These are phyloP conservation scores for Leptographium flavum DNA, from an alignment of 2,329 filamentous ascomycete genomes.

Conservation along the genomic window DNA sequence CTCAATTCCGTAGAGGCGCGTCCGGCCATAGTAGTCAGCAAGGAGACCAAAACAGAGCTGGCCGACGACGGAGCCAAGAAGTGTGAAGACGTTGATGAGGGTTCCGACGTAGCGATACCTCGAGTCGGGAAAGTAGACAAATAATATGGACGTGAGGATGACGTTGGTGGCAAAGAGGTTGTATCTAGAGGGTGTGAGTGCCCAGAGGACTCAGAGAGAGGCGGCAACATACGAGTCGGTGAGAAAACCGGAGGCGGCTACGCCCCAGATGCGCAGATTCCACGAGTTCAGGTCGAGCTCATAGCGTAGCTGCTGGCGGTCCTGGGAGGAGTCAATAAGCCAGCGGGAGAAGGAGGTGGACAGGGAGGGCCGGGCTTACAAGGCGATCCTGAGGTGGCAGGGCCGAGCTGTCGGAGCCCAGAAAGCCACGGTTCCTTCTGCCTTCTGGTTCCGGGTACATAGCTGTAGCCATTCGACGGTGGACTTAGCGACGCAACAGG, in stretches of 20 bases:
- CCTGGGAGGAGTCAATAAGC: slow-evolving; percentile 17
- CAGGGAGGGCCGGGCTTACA: slow-evolving; percentile 18
- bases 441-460: slow-evolving; percentile 21
- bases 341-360: not conserved
- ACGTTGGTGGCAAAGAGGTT: slow-evolving; percentile 41
- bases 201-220: not conserved
- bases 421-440: slow-evolving; percentile 32
- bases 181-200: slow-evolving; percentile 22
- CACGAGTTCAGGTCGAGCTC: slow-evolving; percentile 39
- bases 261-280: slow-evolving; percentile 39
- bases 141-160: slow-evolving; percentile 36
- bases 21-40: slow-evolving; percentile 39
- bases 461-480: slow-evolving; percentile 6
- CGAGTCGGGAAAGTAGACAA: slow-evolving; percentile 34
- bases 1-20: slow-evolving; percentile 41
- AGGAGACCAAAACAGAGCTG: slow-evolving; percentile 39
- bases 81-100: slow-evolving; percentile 37
- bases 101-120: slow-evolving; percentile 28
- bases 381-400: slow-evolving; percentile 32
- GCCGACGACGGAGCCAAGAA: slow-evolving; percentile 36
- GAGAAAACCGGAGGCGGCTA: slow-evolving; percentile 39
- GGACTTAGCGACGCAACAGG: not conserved
- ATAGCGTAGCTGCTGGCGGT: slow-evolving; percentile 36
- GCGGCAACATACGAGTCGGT: slow-evolving; percentile 31
- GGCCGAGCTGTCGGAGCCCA: slow-evolving; percentile 36